phyloP scores from a whole-genome alignment of 179 eudicot genomes.

The Actinidia chinensis region DNA sequence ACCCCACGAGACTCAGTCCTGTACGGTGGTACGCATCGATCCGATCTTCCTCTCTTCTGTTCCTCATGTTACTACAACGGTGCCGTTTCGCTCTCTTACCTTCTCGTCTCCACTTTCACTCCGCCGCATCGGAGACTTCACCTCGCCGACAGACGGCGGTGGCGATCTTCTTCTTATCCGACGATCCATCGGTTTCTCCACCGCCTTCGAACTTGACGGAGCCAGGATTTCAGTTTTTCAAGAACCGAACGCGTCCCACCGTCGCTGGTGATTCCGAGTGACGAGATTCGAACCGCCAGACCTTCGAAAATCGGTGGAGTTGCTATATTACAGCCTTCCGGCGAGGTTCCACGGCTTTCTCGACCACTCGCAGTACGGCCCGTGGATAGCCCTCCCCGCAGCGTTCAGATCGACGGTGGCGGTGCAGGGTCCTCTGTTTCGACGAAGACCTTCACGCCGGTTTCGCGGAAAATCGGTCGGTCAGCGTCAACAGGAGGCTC shows the following conservation, averaged over 20 bases:
- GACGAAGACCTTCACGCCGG: constrained; percentile 29
- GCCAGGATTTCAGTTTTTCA: constrained; percentile 18
- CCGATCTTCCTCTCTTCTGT: constrained; percentile 39
- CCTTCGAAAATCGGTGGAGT: constrained; percentile 61
- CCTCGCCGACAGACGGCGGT: too few relatives aligned
- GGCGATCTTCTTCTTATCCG: constrained; percentile 10
- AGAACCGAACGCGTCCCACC: constrained; percentile 52
- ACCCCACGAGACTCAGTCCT: constrained; percentile 68
- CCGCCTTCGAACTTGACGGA: constrained; percentile 29
- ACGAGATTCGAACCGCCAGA: constrained; percentile 50
- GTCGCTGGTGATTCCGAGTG: constrained; percentile 51
- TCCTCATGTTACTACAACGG: constrained; percentile 39
- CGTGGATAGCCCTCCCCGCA: constrained; percentile 4
- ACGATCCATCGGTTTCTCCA: constrained; percentile 18
- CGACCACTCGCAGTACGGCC: constrained; percentile 45
- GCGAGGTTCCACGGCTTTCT: constrained; percentile 24
- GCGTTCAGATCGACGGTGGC: background rate
- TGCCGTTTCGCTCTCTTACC: constrained; percentile 32
- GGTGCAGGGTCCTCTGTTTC: constrained; percentile 11
- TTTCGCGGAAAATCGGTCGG: too few relatives aligned
- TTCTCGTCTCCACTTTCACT: constrained; percentile 30
- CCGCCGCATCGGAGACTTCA: constrained; percentile 23
- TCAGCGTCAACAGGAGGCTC: constrained; percentile 12
- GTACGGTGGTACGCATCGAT: constrained; percentile 69
- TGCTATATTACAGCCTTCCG: constrained; percentile 51